Percentiles rank a stretch among this genome's conserved stretches.
Evolutionary conservation across 495 filamentous ascomycete species (phyloP).

Genomic region (Physcia stellaris): DNA sequence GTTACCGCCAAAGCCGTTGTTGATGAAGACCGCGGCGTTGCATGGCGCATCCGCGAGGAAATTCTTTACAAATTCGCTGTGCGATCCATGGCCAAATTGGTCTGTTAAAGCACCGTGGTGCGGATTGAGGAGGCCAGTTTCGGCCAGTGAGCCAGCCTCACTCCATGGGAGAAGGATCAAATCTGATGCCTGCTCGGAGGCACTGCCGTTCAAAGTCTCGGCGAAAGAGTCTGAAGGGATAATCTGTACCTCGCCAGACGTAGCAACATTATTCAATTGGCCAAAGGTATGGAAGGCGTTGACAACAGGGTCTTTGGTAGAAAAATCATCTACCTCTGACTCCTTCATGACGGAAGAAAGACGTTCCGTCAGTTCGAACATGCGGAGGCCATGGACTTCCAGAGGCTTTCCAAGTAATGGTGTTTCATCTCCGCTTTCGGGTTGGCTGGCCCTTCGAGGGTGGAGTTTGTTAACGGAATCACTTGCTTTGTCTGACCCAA

Average conservation of each 20-base stretch:
- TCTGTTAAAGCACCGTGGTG: background rate
- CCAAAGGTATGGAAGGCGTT: constrained; percentile 87
- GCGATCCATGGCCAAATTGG: constrained; percentile 19
- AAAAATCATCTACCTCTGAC: constrained; percentile 64
- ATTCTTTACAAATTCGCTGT: constrained; percentile 53
- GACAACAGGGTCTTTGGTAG: constrained; percentile 70
- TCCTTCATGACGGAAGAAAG: constrained; percentile 93
- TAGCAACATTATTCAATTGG: constrained; percentile 68
- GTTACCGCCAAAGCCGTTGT: constrained; percentile 52
- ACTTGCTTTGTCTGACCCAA: constrained; percentile 41
- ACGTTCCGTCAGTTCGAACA: constrained; percentile 85
- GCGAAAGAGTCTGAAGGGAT: constrained; percentile 67
- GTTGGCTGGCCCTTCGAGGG: constrained; percentile 7
- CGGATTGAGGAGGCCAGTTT: constrained; percentile 19
- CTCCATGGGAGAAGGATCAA: constrained; percentile 86
- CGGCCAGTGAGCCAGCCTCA: constrained; percentile 61
- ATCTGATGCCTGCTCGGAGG: constrained; percentile 56
- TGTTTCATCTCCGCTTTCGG: constrained; percentile 6
- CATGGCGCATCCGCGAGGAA: constrained; percentile 46
- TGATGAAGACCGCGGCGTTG: constrained; percentile 71
- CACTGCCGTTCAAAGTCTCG: constrained; percentile 54
- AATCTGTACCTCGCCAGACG: constrained; percentile 66
- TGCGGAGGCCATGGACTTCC: constrained; percentile 71
- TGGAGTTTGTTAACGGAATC: constrained; percentile 32
- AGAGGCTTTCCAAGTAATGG: constrained; percentile 36